Percentiles rank a stretch among this genome's conserved stretches.
phyloP scores from a whole-genome alignment of 2,329 filamentous ascomycete genomes.

The Fusarium subtropicale region DNA sequence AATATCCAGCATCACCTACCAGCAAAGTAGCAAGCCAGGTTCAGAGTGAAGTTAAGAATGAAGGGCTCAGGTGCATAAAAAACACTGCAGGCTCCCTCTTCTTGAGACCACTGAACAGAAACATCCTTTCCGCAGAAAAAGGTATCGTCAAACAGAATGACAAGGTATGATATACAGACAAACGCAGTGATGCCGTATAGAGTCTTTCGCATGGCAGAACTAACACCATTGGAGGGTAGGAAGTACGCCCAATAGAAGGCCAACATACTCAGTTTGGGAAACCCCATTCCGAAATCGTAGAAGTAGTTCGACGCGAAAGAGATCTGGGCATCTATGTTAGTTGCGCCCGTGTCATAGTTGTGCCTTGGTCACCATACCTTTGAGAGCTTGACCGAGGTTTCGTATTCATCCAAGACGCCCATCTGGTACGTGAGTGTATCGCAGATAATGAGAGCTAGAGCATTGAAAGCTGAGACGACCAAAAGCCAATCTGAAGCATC shows the following conservation, averaged over 20 bases:
- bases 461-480: constrained; percentile 47
- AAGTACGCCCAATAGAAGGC: constrained; percentile 54
- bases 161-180: constrained; percentile 47
- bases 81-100: constrained; percentile 52
- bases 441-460: constrained; percentile 51
- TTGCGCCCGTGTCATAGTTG: rapidly evolving
- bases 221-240: constrained; percentile 37
- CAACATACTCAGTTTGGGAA: constrained; percentile 53
- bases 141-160: constrained; percentile 51
- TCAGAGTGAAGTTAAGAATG: constrained; percentile 52
- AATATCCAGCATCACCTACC: constrained; percentile 27
- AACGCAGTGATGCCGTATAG: constrained; percentile 50
- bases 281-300: constrained; percentile 53
- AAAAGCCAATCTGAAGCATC: constrained; percentile 48
- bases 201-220: constrained; percentile 45
- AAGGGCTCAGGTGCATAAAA: constrained; percentile 51
- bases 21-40: constrained; percentile 50
- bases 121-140: constrained; percentile 53
- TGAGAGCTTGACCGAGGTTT: constrained; percentile 48
- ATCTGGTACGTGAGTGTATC: constrained; percentile 51
- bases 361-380: constrained; percentile 37
- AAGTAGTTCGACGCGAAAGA: constrained; percentile 54
- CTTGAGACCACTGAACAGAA: constrained; percentile 52
- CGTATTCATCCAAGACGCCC: constrained; percentile 49
- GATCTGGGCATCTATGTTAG: constrained; percentile 38